Conservation (phyloP, 306 rosid genomes). For the Pachyrhizus erosus region DNA sequence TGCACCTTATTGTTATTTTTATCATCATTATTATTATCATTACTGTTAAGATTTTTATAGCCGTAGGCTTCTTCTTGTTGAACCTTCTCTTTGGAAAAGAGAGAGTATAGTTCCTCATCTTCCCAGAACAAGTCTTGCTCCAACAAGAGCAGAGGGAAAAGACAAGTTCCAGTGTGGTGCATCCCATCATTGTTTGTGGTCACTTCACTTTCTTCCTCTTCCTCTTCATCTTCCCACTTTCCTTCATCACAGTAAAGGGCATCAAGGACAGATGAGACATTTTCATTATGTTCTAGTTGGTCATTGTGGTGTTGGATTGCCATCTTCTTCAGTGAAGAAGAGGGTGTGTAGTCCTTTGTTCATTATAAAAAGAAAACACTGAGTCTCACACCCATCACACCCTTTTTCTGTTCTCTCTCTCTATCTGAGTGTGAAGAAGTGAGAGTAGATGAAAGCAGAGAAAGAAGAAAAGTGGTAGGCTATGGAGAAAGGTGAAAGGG, state of each 20-base stretch:
- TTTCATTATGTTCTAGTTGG: slow-evolving; percentile 39
- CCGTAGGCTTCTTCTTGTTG: slow-evolving; percentile 47
- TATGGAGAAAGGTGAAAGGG: slow-evolving; percentile 7
- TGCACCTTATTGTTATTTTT: not conserved
- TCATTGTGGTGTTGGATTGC: slow-evolving; percentile 57
- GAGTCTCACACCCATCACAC: slow-evolving; percentile 49
- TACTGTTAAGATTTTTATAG: slow-evolving; percentile 1
- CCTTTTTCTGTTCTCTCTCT: not conserved
- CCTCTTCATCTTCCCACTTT: slow-evolving; percentile 69
- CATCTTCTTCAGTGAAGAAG: slow-evolving; percentile 81
- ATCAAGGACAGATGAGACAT: slow-evolving; percentile 59
- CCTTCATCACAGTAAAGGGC: slow-evolving; percentile 82
- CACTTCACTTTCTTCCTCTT: slow-evolving; percentile 50
- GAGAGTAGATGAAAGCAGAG: slow-evolving; percentile 36
- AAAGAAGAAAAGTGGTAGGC: slow-evolving; percentile 14
- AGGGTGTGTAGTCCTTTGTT: slow-evolving; percentile 50
- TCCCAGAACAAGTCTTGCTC: slow-evolving; percentile 81
- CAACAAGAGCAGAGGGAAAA: slow-evolving; percentile 56
- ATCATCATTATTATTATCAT: not conserved
- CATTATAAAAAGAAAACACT: slow-evolving; percentile 58
- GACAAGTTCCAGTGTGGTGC: slow-evolving; percentile 16
- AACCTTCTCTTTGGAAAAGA: slow-evolving; percentile 69
- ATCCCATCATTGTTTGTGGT: slow-evolving; percentile 23
- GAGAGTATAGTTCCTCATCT: slow-evolving; percentile 70
- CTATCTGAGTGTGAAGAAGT: slow-evolving; percentile 41